A percentile compares a stretch with the other conserved stretches of the same genome.
Conservation (phyloP, 2,329 filamentous ascomycete species). For the Hymenoscyphus occultus region DNA sequence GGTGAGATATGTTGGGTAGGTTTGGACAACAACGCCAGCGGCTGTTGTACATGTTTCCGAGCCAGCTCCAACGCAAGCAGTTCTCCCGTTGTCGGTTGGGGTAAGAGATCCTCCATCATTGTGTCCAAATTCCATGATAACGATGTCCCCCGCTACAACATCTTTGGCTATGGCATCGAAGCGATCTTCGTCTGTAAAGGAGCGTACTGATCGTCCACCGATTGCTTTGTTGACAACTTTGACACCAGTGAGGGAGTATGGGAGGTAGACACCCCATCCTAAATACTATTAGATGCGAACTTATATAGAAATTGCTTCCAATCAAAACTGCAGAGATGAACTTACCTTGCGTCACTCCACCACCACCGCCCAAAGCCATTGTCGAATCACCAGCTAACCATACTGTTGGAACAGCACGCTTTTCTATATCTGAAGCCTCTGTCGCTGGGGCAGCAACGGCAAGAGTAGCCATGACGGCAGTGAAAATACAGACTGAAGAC, state of each 20-base stretch:
- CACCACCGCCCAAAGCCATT: constrained; percentile 51
- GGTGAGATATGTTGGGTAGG: constrained; percentile 33
- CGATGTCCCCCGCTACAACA: constrained; percentile 41
- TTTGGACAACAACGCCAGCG: constrained; percentile 48
- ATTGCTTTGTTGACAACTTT: constrained; percentile 62
- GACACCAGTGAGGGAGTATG: constrained; percentile 46
- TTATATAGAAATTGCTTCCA: not conserved
- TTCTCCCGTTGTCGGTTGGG: constrained; percentile 58
- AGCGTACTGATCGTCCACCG: constrained; percentile 63
- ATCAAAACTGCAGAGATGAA: not conserved
- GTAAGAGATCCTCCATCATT: constrained; percentile 59
- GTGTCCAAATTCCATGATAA: constrained; percentile 62
- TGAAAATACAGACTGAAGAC: constrained; percentile 15
- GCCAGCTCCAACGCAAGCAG: constrained; percentile 49
- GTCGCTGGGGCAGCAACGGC: constrained; percentile 23
- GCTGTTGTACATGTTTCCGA: constrained; percentile 45
- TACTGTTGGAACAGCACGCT: constrained; percentile 39
- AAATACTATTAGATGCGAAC: constrained; percentile 26
- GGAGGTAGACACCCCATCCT: constrained; percentile 63
- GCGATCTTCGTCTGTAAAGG: constrained; percentile 63
- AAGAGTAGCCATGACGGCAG: constrained; percentile 26
- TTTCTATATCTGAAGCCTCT: constrained; percentile 9
- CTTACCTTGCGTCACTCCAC: constrained; percentile 42
- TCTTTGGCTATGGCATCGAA: constrained; percentile 54
- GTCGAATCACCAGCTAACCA: constrained; percentile 61